Conservation (phyloP, 2,329 filamentous ascomycete species). For the Diplodia mutila region DNA sequence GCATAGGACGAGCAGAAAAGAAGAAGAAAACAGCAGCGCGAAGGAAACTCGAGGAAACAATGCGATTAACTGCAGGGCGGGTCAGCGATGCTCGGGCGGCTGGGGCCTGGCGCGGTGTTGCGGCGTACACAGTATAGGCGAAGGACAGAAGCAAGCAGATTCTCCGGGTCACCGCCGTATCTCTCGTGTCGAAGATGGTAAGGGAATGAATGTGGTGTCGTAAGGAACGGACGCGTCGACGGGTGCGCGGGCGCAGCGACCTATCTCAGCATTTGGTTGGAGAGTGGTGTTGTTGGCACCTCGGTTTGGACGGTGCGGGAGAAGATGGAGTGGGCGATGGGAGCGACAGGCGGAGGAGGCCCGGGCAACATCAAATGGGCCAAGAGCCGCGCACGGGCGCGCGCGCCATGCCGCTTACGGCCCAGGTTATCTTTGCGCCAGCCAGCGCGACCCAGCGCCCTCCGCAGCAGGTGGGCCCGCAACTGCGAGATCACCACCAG, state of each 20-base stretch:
- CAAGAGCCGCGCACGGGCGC: slow-evolving; percentile 10
- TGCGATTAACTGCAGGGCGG: slow-evolving; percentile 24
- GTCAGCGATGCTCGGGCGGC: slow-evolving; percentile 5
- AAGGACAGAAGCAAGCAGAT: slow-evolving; percentile 24
- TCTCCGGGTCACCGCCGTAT: slow-evolving; percentile 23
- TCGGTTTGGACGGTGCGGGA: slow-evolving; percentile 20
- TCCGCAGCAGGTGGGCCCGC: slow-evolving; percentile 21
- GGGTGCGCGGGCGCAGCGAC: slow-evolving; percentile 20
- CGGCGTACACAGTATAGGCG: slow-evolving; percentile 24
- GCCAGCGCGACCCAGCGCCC: background rate
- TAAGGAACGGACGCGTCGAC: slow-evolving; percentile 26
- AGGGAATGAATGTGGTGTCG: slow-evolving; percentile 23
- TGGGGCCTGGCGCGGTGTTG: background rate
- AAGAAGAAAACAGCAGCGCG: slow-evolving; percentile 19
- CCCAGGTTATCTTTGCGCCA: slow-evolving; percentile 16
- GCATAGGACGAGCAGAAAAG: slow-evolving; percentile 16
- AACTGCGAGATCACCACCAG: slow-evolving; percentile 21
- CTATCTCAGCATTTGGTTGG: slow-evolving; percentile 25
- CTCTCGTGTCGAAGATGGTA: slow-evolving; percentile 21
- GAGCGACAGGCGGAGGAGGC: slow-evolving; percentile 22
- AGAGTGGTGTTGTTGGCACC: slow-evolving; percentile 20
- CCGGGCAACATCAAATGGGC: slow-evolving; percentile 23
- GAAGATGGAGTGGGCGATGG: slow-evolving; percentile 23
- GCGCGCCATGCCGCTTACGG: slow-evolving; percentile 14
- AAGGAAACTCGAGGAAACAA: slow-evolving; percentile 16